Percentiles rank a stretch among this genome's conserved stretches.
Conservation (phyloP, 1,139 yeast species). For the Pneumocystis sp. region DNA sequence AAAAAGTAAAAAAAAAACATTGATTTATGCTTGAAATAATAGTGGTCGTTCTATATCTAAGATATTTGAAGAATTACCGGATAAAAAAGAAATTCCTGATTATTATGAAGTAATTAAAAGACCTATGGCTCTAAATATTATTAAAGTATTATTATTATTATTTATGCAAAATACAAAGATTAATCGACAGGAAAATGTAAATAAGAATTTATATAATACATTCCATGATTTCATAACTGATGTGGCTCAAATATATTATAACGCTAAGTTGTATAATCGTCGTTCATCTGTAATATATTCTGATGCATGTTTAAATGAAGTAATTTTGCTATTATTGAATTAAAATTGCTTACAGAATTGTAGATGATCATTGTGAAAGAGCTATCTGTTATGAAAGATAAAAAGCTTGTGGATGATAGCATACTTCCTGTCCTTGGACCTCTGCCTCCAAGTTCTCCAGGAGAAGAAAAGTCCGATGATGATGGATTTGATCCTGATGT, state of each 20-base stretch:
- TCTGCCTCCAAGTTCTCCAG: conserved; percentile 30
- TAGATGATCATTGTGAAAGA: conserved; percentile 44
- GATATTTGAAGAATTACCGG: conserved; percentile 69
- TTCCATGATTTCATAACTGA: conserved; percentile 63
- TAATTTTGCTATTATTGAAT: not conserved
- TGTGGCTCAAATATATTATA: conserved; percentile 73
- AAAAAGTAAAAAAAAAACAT: not conserved
- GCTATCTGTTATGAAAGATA: conserved; percentile 39
- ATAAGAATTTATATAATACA: conserved; percentile 34
- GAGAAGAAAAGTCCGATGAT: conserved; percentile 6
- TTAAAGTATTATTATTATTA: conserved; percentile 42
- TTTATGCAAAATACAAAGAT: not conserved
- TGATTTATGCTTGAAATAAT: not conserved
- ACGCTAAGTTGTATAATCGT: conserved; percentile 71
- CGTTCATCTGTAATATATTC: conserved; percentile 51
- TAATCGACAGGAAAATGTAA: not conserved
- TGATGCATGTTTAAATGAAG: conserved; percentile 41
- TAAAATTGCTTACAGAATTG: conserved; percentile 20
- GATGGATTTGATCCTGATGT: conserved; percentile 19
- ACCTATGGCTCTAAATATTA: conserved; percentile 72
- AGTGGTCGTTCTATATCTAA: conserved; percentile 7
- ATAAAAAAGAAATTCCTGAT: conserved; percentile 45
- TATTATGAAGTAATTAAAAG: conserved; percentile 49
- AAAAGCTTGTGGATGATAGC: conserved; percentile 28
- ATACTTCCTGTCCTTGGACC: conserved; percentile 55